Percentiles rank a stretch among this genome's conserved stretches.
These are phyloP conservation scores for Sanguinoderma infundibulare DNA, from an alignment of 1,284 basidiomycete species.

Conservation along the genomic window DNA sequence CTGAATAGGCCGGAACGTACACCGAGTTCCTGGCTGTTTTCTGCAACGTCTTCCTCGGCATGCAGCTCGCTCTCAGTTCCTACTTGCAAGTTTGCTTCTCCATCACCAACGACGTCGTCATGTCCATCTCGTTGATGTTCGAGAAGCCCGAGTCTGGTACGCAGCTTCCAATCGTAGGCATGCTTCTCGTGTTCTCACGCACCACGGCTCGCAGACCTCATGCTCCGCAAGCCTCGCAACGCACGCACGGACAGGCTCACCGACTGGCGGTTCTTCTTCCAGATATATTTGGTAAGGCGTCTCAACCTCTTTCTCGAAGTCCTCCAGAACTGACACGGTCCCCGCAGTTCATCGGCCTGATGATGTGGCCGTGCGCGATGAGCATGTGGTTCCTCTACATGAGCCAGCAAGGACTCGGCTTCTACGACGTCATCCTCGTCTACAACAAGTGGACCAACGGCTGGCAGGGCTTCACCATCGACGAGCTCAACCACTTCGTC, in stretches of 20 bases:
- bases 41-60: conserved; percentile 53
- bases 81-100: conserved; percentile 52
- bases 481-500: conserved; percentile 49
- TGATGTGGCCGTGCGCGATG: conserved; percentile 55
- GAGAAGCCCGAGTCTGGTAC: conserved; percentile 57
- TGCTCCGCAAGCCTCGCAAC: conserved; percentile 68
- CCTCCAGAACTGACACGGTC: not conserved
- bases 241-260: conserved; percentile 58
- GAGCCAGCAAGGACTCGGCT: conserved; percentile 55
- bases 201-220: conserved; percentile 32
- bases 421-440: conserved; percentile 50
- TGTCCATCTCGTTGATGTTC: conserved; percentile 53
- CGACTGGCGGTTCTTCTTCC: conserved; percentile 54
- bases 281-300: conserved; percentile 67
- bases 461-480: conserved; percentile 40
- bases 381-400: conserved; percentile 41
- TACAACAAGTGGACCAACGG: conserved; percentile 57
- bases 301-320: too few species aligned
- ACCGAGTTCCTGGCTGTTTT: conserved; percentile 73
- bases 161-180: conserved; percentile 5
- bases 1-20: conserved; percentile 42
- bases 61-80: conserved; percentile 46
- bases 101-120: conserved; percentile 51
- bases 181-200: conserved; percentile 15
- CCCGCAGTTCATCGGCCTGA: conserved; percentile 46